These are phyloP conservation scores for Nicotiana attenuata DNA, from an alignment of 257 asterid genomes.

Conservation along the genomic window DNA sequence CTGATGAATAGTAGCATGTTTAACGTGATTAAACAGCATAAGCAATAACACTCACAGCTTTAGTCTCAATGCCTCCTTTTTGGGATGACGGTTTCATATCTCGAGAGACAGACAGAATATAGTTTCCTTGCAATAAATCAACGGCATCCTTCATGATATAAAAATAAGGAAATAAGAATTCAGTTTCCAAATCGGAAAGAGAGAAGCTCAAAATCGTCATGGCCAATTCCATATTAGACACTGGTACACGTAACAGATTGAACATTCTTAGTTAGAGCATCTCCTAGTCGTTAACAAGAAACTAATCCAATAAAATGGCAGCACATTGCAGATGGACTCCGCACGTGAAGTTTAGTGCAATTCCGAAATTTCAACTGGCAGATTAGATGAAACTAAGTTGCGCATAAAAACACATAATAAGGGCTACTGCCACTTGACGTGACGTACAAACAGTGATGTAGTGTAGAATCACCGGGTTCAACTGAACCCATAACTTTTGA, in stretches of 20 bases:
- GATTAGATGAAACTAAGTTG: neutral
- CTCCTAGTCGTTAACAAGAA: neutral
- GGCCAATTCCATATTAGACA: neutral
- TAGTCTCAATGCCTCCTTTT: conserved; percentile 54
- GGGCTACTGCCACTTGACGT: neutral
- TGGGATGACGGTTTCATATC: conserved; percentile 53
- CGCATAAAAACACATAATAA: neutral
- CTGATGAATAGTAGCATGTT: neutral
- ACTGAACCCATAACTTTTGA: too few relatives aligned
- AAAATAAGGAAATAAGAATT: neutral
- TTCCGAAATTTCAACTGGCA: neutral
- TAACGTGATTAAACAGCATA: neutral
- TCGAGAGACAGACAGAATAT: conserved; percentile 62
- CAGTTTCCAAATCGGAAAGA: conserved; percentile 4
- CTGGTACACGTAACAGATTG: neutral
- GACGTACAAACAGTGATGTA: too few relatives aligned
- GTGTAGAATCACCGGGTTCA: too few relatives aligned
- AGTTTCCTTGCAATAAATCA: conserved; percentile 79
- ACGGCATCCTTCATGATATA: conserved; percentile 62
- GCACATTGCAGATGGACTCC: neutral
- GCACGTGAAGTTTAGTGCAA: neutral
- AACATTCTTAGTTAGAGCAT: neutral
- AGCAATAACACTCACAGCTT: conserved; percentile 55
- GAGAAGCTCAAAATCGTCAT: neutral
- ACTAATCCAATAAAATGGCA: neutral